These are phyloP conservation scores for Kluyveromyces dobzhanskii DNA, from an alignment of 805 yeast genomes.

Conservation along the genomic window DNA sequence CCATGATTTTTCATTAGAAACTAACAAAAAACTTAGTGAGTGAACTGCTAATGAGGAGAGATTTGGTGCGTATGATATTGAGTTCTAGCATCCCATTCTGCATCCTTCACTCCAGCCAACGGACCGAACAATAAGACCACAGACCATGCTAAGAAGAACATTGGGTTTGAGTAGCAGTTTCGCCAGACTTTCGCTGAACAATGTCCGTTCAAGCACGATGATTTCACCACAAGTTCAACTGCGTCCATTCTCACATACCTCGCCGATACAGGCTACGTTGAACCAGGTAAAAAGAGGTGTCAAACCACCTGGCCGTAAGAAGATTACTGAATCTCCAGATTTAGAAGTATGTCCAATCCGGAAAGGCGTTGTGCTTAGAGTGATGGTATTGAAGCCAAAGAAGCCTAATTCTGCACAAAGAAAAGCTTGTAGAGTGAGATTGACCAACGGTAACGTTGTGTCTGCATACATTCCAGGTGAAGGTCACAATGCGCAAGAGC, in stretches of 20 bases:
- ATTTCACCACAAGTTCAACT: neutral
- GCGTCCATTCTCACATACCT: constrained; percentile 9
- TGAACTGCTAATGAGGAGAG: too few relatives aligned
- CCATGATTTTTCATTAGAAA: too few relatives aligned
- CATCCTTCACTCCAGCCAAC: too few relatives aligned
- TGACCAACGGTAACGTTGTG: constrained; percentile 80
- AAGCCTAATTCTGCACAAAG: constrained; percentile 98
- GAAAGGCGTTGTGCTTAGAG: constrained; percentile 89
- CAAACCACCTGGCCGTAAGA: constrained; percentile 36
- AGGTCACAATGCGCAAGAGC: constrained; percentile 98
- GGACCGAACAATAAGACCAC: too few relatives aligned
- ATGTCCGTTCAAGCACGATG: too few relatives aligned
- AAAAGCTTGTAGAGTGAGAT: constrained; percentile 90
- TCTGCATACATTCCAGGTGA: constrained; percentile 97
- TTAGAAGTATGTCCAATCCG: constrained; percentile 75
- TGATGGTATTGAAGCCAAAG: constrained; percentile 93
- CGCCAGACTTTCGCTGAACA: neutral
- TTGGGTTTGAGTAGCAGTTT: neutral
- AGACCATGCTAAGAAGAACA: neutral
- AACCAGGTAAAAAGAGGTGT: constrained; percentile 72
- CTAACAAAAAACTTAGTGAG: too few relatives aligned
- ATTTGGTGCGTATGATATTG: too few relatives aligned
- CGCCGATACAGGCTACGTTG: constrained; percentile 47
- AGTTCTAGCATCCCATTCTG: too few relatives aligned
- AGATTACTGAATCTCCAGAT: constrained; percentile 65